These are phyloP conservation scores for Xylariales sp. DNA, from an alignment of 2,329 filamentous ascomycete species.

Conservation along the genomic window DNA sequence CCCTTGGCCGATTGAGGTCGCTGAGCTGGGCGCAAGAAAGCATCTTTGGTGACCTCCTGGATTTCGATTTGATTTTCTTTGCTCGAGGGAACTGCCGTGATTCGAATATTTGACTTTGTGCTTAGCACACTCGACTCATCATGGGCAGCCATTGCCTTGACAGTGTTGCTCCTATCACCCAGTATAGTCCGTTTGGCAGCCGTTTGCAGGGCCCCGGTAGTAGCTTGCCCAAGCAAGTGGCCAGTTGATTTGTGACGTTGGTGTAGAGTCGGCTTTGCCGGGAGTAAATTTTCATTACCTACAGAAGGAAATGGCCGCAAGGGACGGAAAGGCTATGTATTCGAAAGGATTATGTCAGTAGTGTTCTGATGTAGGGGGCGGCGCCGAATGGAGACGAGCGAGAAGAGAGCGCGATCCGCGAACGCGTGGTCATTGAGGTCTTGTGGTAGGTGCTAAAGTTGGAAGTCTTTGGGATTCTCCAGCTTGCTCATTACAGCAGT, in stretches of 20 bases:
- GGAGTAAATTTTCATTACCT: slow-evolving; percentile 66
- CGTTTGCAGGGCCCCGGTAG: slow-evolving; percentile 54
- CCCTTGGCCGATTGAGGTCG: slow-evolving; percentile 20
- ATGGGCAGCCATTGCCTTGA: slow-evolving; percentile 14
- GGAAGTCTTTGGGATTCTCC: too few species aligned
- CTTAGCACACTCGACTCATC: slow-evolving; percentile 22
- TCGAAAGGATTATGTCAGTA: slow-evolving; percentile 9
- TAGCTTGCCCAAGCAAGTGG: slow-evolving; percentile 47
- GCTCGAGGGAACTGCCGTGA: slow-evolving; percentile 22
- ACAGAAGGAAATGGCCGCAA: slow-evolving; percentile 53
- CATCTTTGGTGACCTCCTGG: slow-evolving; percentile 23
- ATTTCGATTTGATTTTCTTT: slow-evolving; percentile 39
- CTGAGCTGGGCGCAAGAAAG: slow-evolving; percentile 33
- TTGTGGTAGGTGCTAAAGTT: too few species aligned
- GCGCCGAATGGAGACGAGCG: background rate
- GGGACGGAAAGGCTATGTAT: slow-evolving; percentile 63
- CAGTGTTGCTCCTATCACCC: slow-evolving; percentile 74
- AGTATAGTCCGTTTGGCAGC: slow-evolving; percentile 74
- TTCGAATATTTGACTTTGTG: slow-evolving; percentile 15
- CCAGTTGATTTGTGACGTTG: slow-evolving; percentile 79
- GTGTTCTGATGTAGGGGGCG: background rate
- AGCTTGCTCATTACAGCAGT: too few species aligned
- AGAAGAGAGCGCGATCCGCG: background rate
- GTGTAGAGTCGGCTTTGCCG: slow-evolving; percentile 60
- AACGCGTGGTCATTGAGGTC: background rate